Base-by-base conservation (phyloP, 2,329 filamentous ascomycete species). In the Sporothrix dimorphospora region DNA sequence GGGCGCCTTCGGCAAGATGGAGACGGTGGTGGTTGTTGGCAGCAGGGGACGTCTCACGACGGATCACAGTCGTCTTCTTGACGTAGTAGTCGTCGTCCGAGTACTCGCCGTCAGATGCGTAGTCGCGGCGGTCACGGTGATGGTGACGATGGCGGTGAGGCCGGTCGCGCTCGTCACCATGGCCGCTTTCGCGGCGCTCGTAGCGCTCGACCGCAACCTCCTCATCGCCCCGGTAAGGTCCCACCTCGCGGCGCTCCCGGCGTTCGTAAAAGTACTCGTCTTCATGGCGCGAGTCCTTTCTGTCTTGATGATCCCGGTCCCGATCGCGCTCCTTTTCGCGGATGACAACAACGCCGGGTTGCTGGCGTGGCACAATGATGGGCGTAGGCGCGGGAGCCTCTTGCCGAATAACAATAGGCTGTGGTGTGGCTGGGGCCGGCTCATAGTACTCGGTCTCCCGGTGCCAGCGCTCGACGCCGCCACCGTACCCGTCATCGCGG, bases 381-480 rank as follows among this genome's bases (percentile, higher is more conserved):
- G 87, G 87, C 2, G 86, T 79, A 1, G 87, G 85, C 0, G 83
- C 75, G 3, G 86, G 83, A 0, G 87, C 86, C 76, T 89, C 87
- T 74, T 90, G 85, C 69, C 87, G 86, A 74, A 90, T 88, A 71
- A 89, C 82, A 73, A 90, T 84, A 5, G 87, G 87, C 1, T 83
- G 78, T 4, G 78, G 81, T 7, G 76, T 72, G 4, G 83, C 83
- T 3, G n/a, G 80, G 14, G 86, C 81, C 3, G 85, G 85, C 59
- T 85, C 81, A 76, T 87, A 91, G 78, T 89, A 90, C 75, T 91
- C 89, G 2, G 87, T 88, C 78, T 91, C 88, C 78, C 86, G 86
- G 76, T 86, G 86, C 77, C 88, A 89, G 77, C 84, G 85, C 78
- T 90, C 88, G 55, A 89, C 77, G 21, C 90, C 86, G 71, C 82